phyloP scores from a whole-genome alignment of 192 early-diverging fungal genomes.

The Coemansia sp. region DNA sequence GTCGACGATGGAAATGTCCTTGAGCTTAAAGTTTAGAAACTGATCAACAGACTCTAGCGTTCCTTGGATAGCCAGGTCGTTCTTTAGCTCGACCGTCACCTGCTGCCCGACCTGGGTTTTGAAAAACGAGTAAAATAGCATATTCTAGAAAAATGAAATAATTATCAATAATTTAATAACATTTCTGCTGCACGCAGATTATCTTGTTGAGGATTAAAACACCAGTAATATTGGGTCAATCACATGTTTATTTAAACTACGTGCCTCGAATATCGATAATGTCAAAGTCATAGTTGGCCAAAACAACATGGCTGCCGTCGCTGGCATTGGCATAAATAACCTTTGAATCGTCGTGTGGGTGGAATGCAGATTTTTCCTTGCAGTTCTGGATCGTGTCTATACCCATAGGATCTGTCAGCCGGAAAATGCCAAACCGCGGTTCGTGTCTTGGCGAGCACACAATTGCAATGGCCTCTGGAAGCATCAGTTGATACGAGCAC shows the following conservation, averaged over 20 bases:
- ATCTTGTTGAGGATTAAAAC: too few species aligned
- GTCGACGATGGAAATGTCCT: constrained; percentile 82
- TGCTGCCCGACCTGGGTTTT: constrained; percentile 95
- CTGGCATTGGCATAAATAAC: constrained; percentile 45
- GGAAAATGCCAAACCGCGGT: constrained; percentile 78
- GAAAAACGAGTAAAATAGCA: constrained; percentile 99
- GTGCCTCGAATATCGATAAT: constrained; percentile 47
- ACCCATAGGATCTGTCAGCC: constrained; percentile 83
- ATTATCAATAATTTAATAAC: background rate
- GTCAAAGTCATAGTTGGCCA: constrained; percentile 51
- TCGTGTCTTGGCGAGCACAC: constrained; percentile 75
- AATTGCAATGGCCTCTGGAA: constrained; percentile 92
- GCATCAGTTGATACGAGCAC: constrained; percentile 84
- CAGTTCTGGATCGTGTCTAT: constrained; percentile 77
- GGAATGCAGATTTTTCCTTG: constrained; percentile 67
- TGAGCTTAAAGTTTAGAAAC: constrained; percentile 98
- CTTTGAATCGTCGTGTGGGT: constrained; percentile 66
- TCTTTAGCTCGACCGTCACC: constrained; percentile 98
- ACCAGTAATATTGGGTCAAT: constrained; percentile 2
- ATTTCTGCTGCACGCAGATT: too few species aligned
- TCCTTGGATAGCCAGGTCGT: constrained; percentile 92
- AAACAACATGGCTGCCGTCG: constrained; percentile 42
- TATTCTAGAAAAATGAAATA: constrained; percentile 1
- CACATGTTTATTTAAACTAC: constrained; percentile 1
- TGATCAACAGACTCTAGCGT: constrained; percentile 97